Evolutionary conservation across 768 basidiomycete genomes (phyloP).

Genomic region (Epithele typhae): DNA sequence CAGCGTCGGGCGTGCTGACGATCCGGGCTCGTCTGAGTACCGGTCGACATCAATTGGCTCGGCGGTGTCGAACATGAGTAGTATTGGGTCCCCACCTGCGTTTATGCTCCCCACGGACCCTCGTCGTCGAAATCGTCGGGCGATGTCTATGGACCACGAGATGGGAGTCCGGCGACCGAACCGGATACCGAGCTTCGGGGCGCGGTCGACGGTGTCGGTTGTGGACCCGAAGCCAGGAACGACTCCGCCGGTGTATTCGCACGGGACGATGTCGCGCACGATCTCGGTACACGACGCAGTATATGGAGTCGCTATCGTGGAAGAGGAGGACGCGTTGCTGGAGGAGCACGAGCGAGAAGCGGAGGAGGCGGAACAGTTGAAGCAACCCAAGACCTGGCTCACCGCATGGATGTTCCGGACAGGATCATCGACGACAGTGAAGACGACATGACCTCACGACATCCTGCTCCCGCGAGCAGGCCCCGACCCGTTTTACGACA

Average conservation of each 20-base stretch:
- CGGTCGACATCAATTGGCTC: conserved; percentile 9
- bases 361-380: conserved; percentile 42
- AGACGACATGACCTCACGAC: neutral
- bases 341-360: conserved; percentile 53
- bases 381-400: conserved; percentile 51
- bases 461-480: too few species aligned
- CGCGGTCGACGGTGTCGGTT: conserved; percentile 18
- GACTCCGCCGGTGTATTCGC: conserved; percentile 1
- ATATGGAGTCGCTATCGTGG: conserved; percentile 62
- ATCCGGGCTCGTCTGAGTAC: conserved; percentile 3
- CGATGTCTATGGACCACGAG: conserved; percentile 20
- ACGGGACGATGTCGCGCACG: conserved; percentile 20
- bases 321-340: conserved; percentile 56
- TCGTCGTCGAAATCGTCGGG: conserved; percentile 19
- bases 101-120: conserved; percentile 12
- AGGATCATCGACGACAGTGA: conserved; percentile 9
- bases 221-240: neutral
- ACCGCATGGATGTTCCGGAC: conserved; percentile 60
- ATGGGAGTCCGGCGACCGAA: conserved; percentile 9
- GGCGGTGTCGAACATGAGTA: neutral
- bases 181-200: conserved; percentile 1
- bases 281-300: conserved; percentile 63
- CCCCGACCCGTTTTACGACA: neutral
- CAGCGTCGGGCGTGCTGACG: conserved; percentile 13
- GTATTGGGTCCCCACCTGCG: neutral